These are phyloP conservation scores for Cryptococcus sp. DNA, from an alignment of 1,284 basidiomycete genomes.

Conservation along the genomic window DNA sequence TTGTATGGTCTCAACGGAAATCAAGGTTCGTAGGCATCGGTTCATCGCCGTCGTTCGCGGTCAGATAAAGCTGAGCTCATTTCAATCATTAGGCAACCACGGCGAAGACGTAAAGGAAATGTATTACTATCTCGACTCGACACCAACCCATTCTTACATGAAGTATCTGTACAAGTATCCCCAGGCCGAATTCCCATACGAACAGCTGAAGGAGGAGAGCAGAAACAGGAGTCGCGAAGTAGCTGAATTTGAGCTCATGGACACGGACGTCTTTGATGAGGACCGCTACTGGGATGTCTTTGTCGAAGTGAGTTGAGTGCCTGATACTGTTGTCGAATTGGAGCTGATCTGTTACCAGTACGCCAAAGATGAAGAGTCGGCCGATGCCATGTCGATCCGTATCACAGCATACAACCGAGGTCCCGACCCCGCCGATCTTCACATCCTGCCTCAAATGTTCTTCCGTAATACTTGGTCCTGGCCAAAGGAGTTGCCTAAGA, in stretches of 20 bases:
- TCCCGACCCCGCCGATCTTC: conserved; percentile 90
- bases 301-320: conserved; percentile 68
- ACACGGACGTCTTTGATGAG: conserved; percentile 88
- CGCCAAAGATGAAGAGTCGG: conserved; percentile 91
- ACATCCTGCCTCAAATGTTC: conserved; percentile 92
- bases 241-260: conserved; percentile 87
- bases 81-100: conserved; percentile 71
- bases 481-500: conserved; percentile 75
- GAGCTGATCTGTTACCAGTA: conserved; percentile 62
- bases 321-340: neutral
- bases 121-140: conserved; percentile 97
- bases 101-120: conserved; percentile 98
- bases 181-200: conserved; percentile 87
- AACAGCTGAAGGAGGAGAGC: conserved; percentile 85
- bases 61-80: conserved; percentile 1
- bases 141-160: conserved; percentile 99
- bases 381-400: conserved; percentile 84
- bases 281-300: conserved; percentile 98
- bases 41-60: neutral
- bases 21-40: conserved; percentile 58
- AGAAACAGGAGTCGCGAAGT: conserved; percentile 79
- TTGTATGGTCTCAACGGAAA: conserved; percentile 92
- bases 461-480: conserved; percentile 99
- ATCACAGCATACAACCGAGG: conserved; percentile 97
- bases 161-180: conserved; percentile 99